Conservation (phyloP, 2,329 filamentous ascomycete species). For the Macrophomina pseudophaseolina region DNA sequence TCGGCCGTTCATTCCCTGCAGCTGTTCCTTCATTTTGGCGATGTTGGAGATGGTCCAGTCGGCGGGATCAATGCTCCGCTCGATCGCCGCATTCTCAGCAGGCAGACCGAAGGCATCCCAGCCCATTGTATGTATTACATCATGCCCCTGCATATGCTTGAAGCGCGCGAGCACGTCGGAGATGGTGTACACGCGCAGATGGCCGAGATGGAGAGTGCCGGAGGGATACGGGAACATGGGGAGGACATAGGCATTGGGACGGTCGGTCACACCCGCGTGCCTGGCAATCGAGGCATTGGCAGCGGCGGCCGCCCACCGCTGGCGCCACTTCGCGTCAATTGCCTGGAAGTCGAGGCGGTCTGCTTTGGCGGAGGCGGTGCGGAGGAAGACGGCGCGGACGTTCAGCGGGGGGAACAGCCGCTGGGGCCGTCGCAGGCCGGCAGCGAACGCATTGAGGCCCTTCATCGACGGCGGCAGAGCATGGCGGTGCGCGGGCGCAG, state of each 20-base stretch:
- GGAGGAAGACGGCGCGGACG: neutral
- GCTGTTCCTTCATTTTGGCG: slow-evolving; percentile 80
- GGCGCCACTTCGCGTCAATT: slow-evolving; percentile 62
- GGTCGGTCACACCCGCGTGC: slow-evolving; percentile 7
- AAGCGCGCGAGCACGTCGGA: slow-evolving; percentile 84
- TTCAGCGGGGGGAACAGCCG: neutral
- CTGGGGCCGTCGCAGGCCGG: slow-evolving; percentile 12
- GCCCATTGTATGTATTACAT: slow-evolving; percentile 87
- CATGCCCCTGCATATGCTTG: slow-evolving; percentile 72
- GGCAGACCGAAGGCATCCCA: slow-evolving; percentile 94
- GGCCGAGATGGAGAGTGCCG: slow-evolving; percentile 82
- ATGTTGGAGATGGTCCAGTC: slow-evolving; percentile 84
- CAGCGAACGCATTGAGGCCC: slow-evolving; percentile 5
- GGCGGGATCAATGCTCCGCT: slow-evolving; percentile 76
- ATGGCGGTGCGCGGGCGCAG: neutral
- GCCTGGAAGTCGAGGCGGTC: slow-evolving; percentile 48
- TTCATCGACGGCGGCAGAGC: slow-evolving; percentile 23
- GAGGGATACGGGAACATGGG: slow-evolving; percentile 96
- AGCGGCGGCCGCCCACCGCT: slow-evolving; percentile 48
- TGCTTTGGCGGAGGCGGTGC: slow-evolving; percentile 13
- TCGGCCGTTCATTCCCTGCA: slow-evolving; percentile 76
- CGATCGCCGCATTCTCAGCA: slow-evolving; percentile 89
- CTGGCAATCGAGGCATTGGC: neutral
- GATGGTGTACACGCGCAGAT: slow-evolving; percentile 88
- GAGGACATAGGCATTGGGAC: slow-evolving; percentile 67